Evolutionary conservation across 768 basidiomycete genomes (phyloP).

Genomic region (Leccinellum rugosiceps): DNA sequence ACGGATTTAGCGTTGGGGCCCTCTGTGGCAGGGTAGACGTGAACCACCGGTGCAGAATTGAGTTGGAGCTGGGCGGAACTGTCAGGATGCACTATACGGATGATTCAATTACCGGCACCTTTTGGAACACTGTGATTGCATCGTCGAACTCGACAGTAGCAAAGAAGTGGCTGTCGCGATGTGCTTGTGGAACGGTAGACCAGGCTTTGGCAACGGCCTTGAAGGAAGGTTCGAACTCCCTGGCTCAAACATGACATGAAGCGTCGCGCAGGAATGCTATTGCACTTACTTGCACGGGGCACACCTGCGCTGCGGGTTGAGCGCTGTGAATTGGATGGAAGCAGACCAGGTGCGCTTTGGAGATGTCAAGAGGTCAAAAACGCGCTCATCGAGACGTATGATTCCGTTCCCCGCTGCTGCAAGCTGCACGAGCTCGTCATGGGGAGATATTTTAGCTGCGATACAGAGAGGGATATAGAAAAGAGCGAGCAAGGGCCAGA

Average conservation of each 20-base stretch:
- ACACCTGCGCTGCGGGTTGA: slow-evolving; percentile 79
- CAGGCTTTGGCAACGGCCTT: slow-evolving; percentile 83
- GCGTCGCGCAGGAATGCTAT: neutral
- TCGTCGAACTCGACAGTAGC: slow-evolving; percentile 87
- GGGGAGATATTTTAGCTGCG: slow-evolving; percentile 30
- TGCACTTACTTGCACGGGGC: slow-evolving; percentile 82
- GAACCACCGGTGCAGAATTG: slow-evolving; percentile 79
- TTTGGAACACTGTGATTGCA: slow-evolving; percentile 72
- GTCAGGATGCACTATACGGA: slow-evolving; percentile 9
- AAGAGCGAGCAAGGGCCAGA: slow-evolving; percentile 30
- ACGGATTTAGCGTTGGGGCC: slow-evolving; percentile 59
- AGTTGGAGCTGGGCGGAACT: slow-evolving; percentile 63
- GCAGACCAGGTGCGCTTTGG: slow-evolving; percentile 83
- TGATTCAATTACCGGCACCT: slow-evolving; percentile 41
- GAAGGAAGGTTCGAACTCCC: slow-evolving; percentile 85
- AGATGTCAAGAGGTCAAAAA: slow-evolving; percentile 74
- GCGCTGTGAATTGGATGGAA: slow-evolving; percentile 85
- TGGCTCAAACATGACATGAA: slow-evolving; percentile 29
- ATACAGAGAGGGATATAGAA: slow-evolving; percentile 30
- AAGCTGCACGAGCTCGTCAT: slow-evolving; percentile 63
- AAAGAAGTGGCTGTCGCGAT: slow-evolving; percentile 88
- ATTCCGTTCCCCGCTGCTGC: slow-evolving; percentile 73
- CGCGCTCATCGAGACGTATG: slow-evolving; percentile 72
- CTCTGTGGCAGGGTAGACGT: slow-evolving; percentile 67
- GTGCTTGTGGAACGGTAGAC: slow-evolving; percentile 52